Evolutionary conservation across 805 yeast species (phyloP), one percentile per base, ranked within the genome.

Genomic region (Barnettozyma californica): DNA sequence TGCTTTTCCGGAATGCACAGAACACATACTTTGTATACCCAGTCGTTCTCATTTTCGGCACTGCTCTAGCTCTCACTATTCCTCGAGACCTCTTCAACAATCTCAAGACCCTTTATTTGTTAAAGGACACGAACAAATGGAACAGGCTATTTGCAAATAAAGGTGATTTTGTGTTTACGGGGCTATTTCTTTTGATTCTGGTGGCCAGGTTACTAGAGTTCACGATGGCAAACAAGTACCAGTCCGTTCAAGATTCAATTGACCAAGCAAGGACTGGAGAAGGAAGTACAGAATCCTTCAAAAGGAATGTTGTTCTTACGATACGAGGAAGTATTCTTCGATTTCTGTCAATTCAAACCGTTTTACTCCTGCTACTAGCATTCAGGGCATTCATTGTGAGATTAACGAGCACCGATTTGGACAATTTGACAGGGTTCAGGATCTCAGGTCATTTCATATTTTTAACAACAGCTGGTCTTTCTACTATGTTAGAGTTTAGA

Each of bases 111-210:
- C 35, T 47, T 18, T 38, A 38, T 14, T 9, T 48, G 8, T 41
- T 57, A 37, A 43, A 52, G 7, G 53, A 55, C 9, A n/a, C 33
- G 4, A 56, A 52, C 33, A 7, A 48, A 3, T 35, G 55, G 33
- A 57, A 59, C 42, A 13, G 36, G 9, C 3, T 57, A 6, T 57
- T 57, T 46, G 60, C 55, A 1, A 47, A 55, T 9, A 46, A 56
- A 39, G 57, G 59, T 1, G 51, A 51, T 38, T 21, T 39, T 2
- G 20, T 56, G 8, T 56, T 47, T 41, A 48, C 49, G 4, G 33
- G 45, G 1, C 18, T 55, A 2, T 58, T 46, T 31, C 13, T 50
- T 1, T n/a, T 53, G 40, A 26, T 49, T 9, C 20, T 47, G n/a
- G 9, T 35, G 8, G 37, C 38, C 33, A 47, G 20, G 11, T 20